Evolutionary conservation across 2,329 filamentous ascomycete genomes (phyloP), one percentile per base, ranked within the genome.

Genomic region (Botryotinia narcissicola): DNA sequence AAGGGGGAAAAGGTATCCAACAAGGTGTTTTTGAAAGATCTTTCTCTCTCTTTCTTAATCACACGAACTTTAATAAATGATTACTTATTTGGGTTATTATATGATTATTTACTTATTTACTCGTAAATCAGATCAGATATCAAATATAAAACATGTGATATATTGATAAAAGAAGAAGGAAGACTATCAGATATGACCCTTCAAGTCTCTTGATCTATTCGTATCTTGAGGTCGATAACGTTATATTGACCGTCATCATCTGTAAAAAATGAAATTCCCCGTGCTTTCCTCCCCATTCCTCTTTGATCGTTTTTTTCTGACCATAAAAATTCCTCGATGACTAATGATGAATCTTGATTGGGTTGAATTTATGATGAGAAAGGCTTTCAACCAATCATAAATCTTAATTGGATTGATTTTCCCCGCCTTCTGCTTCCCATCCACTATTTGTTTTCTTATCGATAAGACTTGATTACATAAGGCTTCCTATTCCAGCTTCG

Each of bases 11-110:
- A 40, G n/a, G 51, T 70, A 70, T 66, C 71, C 71, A 73, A 69
- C 71, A 68, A 68, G 71, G 71, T 73, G 46, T 40, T 67, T 67
- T 40, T 12, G 25, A 22, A 63, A 42, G 37, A 62, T 42, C 60
- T 62, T 48, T 25, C 46, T 25, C 46, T 48, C 20, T 42, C 40
- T 14, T 14, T 16, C 40, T 48, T 1, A 22, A 46, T 7, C 44
- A 46, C 44, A 46, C 20, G 8, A 46, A 46, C 44, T 46, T 46
- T 46, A 46, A 46, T 46, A 22, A 9, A 46, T 46, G 3, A 22
- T 48, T 22, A 48, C 22, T 10, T 46, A 8, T 20, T 4, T 46
- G 40, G 40, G 40, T 42, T 14, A 16, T 42, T 14, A 42, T 46
- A 10, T 48, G n/a, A n/a, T 54, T n/a, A 4, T n/a, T n/a, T n/a